These are phyloP conservation scores for Malassezia equina DNA, from an alignment of 1,284 basidiomycete genomes.

Conservation along the genomic window DNA sequence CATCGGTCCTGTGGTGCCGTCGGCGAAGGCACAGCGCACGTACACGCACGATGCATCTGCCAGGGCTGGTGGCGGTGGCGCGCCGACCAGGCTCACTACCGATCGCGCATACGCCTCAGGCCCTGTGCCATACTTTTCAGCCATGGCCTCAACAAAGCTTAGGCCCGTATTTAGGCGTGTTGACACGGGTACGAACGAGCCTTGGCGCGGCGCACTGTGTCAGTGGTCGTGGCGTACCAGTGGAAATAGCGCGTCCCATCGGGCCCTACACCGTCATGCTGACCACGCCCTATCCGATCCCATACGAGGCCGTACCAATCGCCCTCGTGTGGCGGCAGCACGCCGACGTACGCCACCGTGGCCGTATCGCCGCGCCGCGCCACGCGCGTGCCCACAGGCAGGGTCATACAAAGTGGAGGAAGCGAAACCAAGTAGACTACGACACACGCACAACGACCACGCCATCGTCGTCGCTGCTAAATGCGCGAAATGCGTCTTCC, in stretches of 20 bases:
- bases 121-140: conserved; percentile 27
- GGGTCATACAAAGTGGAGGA: neutral
- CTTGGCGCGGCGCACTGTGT: conserved; percentile 20
- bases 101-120: neutral
- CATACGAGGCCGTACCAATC: conserved; percentile 89
- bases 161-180: conserved; percentile 29
- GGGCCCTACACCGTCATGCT: conserved; percentile 67
- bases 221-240: conserved; percentile 5
- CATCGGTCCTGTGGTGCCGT: neutral
- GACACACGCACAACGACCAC: conserved; percentile 13
- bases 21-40: neutral
- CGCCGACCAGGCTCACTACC: conserved; percentile 5
- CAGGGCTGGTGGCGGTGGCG: conserved; percentile 2
- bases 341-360: conserved; percentile 64
- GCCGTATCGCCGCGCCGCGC: conserved; percentile 25
- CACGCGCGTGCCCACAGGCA: conserved; percentile 24
- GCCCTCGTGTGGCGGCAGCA: conserved; percentile 59
- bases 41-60: neutral
- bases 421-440: neutral
- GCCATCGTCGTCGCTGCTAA: conserved; percentile 13
- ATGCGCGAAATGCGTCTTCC: conserved; percentile 36
- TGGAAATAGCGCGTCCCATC: conserved; percentile 68
- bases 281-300: conserved; percentile 73
- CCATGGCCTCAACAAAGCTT: conserved; percentile 66
- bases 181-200: conserved; percentile 30